Evolutionary conservation across 140 eudicot genomes (phyloP).

Genomic region (Senecio squalidus): DNA sequence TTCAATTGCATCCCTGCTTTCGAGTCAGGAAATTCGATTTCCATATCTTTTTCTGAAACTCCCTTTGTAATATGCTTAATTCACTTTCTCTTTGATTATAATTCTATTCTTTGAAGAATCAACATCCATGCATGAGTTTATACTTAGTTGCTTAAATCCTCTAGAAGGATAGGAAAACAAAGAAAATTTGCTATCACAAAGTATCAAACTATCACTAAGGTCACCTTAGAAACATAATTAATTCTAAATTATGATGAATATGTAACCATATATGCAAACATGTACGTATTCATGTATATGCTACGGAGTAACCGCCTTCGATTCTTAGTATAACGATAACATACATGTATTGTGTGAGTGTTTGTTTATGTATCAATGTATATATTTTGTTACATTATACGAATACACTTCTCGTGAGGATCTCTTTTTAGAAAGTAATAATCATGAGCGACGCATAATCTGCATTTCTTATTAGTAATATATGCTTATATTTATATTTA

Average conservation of each 20-base stretch:
- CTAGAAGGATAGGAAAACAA: neutral
- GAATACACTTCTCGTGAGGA: slow-evolving; percentile 4
- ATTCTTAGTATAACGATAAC: too few species aligned
- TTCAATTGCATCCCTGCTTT: slow-evolving; percentile 11
- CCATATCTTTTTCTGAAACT: neutral
- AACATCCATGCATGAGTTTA: neutral
- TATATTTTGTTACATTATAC: neutral
- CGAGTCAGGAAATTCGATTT: neutral
- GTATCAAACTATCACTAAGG: too few species aligned
- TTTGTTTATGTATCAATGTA: too few species aligned
- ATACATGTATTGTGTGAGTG: too few species aligned
- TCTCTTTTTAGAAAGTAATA: neutral
- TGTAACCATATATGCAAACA: too few species aligned
- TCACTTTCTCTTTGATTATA: neutral
- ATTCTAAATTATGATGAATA: too few species aligned
- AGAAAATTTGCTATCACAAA: neutral
- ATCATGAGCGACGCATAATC: slow-evolving; percentile 1
- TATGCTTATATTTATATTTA: neutral
- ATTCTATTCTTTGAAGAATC: neutral
- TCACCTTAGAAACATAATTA: too few species aligned
- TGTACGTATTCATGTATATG: too few species aligned
- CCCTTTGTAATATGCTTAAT: neutral
- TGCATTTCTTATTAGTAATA: slow-evolving; percentile 9
- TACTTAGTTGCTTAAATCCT: neutral
- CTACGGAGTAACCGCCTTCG: too few species aligned